phyloP scores from a whole-genome alignment of 352 stramenopile species.

The Pythium phragmiticola region DNA sequence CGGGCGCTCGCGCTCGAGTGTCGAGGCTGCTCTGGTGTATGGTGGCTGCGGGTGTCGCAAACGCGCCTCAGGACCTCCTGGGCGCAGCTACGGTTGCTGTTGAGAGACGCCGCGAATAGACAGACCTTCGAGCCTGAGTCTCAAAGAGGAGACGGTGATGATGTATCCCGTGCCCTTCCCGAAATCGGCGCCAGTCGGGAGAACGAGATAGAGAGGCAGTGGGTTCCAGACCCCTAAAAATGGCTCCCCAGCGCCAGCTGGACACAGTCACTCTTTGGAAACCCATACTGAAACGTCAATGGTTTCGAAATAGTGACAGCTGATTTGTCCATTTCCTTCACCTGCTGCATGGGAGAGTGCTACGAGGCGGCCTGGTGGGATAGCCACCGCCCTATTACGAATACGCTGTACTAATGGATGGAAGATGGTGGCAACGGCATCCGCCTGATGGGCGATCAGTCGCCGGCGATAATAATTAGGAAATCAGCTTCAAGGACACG shows the following conservation, averaged over 20 bases:
- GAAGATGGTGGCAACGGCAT: background rate
- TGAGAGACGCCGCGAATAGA: conserved; percentile 19
- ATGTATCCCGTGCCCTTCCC: background rate
- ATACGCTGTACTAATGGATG: background rate
- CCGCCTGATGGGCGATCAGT: background rate
- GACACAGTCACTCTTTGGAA: conserved; percentile 5
- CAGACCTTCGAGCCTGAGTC: background rate
- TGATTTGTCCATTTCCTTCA: background rate
- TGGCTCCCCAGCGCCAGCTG: conserved; percentile 8
- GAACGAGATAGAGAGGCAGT: conserved; percentile 3
- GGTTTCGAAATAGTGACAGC: conserved; percentile 12
- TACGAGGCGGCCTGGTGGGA: background rate
- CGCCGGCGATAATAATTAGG: background rate
- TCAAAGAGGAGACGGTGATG: background rate
- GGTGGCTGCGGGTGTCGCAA: conserved; percentile 4
- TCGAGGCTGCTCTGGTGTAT: conserved; percentile 19
- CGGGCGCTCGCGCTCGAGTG: background rate
- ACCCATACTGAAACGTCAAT: background rate
- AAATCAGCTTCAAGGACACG: too few relatives aligned
- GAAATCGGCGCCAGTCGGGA: background rate
- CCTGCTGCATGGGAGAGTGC: background rate
- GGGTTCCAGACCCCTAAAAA: conserved; percentile 13
- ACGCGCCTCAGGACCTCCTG: conserved; percentile 26
- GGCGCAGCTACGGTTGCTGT: conserved; percentile 15
- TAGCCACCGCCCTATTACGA: background rate